Base-by-base conservation (phyloP, 2,329 filamentous ascomycete genomes). In the Epichloe coenophiala region DNA sequence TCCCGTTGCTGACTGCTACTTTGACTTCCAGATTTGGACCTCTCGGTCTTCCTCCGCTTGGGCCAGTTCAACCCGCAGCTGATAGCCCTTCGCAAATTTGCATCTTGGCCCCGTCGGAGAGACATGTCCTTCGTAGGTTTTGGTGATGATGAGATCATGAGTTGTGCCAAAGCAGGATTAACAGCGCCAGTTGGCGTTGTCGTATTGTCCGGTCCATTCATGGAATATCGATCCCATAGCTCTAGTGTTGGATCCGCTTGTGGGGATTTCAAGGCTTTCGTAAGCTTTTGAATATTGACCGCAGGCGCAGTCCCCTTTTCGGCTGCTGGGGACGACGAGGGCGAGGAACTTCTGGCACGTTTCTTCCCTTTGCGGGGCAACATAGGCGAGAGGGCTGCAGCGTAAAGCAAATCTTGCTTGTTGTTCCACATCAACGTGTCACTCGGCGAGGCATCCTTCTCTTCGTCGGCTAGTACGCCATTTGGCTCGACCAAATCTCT, bases 161-260 rank as follows among this genome's bases (percentile, higher is more conserved):
- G 69, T 50, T 85, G 78, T 46, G 79, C 77, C 23, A 87, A 70
- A 15, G 75, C 69, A 39, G 78, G 78, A 57, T 80, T 81, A 40
- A 70, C 65, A 42, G 73, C 64, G 19, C 76, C 76, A 1, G 43
- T 66, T 65, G 48, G 66, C 57, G 54, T 73, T 65, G 13, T 70
- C 62, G 49, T 67, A 65, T 54, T 74, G 69, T 59, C 72, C 23
- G 56, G 54, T 68, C 49, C 61, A 38, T 61, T 65, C 15, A 80
- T 66, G 39, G 84, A 77, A 61, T 87, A 88, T 48, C 84, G 80
- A 58, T 85, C 86, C 86, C 86, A 91, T 2, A 90, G 67, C 55
- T 90, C 84, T 35, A 83, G 67, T 2, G 84, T 84, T 38, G 86
- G 83, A 59, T 90, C 85, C 35, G 81, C 76, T 55, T 84, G 78